phyloP scores from a whole-genome alignment of 371 early-diverging fungal genomes.

The Zopfochytrium polystomum region DNA sequence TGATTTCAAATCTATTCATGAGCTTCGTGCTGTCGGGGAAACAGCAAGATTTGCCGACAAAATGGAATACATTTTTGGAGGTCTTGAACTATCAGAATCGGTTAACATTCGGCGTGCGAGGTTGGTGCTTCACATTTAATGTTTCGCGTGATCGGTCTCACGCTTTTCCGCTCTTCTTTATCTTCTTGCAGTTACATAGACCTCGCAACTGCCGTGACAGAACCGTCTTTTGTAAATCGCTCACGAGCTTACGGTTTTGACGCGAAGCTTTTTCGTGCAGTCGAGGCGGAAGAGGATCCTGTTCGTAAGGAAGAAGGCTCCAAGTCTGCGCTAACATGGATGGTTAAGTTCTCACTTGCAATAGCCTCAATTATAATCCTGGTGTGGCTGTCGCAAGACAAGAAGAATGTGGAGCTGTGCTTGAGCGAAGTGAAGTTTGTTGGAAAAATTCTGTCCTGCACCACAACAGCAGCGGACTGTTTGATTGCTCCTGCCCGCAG shows the following conservation, averaged over 20 bases:
- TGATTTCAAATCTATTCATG: conserved; percentile 40
- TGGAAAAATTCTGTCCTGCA: background rate
- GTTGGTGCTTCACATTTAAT: background rate
- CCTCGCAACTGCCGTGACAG: background rate
- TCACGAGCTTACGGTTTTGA: background rate
- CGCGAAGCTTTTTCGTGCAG: background rate
- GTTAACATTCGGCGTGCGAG: background rate
- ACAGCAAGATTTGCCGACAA: conserved; percentile 49
- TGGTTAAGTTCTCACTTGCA: background rate
- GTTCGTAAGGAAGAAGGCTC: background rate
- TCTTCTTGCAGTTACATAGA: background rate
- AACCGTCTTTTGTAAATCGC: background rate
- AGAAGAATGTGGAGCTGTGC: background rate
- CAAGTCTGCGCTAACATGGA: background rate
- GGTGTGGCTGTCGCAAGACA: background rate
- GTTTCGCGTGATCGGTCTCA: background rate
- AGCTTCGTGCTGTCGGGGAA: conserved; percentile 53
- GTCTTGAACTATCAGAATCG: conserved; percentile 25
- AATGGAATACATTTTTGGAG: conserved; percentile 52
- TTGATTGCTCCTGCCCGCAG: background rate
- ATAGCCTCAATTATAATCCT: background rate
- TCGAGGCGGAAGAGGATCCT: background rate
- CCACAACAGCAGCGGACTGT: background rate
- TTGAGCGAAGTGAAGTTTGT: conserved; percentile 1
- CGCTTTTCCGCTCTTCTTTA: background rate